phyloP scores from a whole-genome alignment of 1,284 basidiomycete species.

The Fomitopsis palustris region DNA sequence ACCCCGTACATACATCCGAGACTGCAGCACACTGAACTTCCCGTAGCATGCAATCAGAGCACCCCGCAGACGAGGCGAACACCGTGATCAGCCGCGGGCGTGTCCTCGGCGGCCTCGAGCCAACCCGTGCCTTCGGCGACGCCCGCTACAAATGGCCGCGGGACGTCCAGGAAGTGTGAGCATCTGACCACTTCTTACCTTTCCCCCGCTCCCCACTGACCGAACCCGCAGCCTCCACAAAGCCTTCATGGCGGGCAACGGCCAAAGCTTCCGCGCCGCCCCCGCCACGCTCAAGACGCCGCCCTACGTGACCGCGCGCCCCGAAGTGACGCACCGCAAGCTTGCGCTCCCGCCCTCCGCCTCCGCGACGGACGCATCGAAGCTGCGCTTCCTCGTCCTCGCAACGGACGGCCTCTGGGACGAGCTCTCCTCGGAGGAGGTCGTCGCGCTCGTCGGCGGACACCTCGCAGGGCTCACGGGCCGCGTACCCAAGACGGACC shows the following conservation, averaged over 20 bases:
- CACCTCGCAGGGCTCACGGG: slow-evolving; percentile 76
- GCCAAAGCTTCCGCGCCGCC: slow-evolving; percentile 54
- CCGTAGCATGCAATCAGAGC: slow-evolving; percentile 84
- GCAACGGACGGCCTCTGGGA: slow-evolving; percentile 87
- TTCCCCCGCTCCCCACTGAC: background rate
- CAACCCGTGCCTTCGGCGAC: slow-evolving; percentile 93
- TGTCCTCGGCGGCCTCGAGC: slow-evolving; percentile 91
- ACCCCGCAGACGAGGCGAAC: slow-evolving; percentile 78
- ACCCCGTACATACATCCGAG: background rate
- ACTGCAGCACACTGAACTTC: background rate
- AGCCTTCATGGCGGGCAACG: slow-evolving; percentile 64
- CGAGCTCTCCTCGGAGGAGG: slow-evolving; percentile 90
- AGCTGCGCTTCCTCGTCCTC: slow-evolving; percentile 58
- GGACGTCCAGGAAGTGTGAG: slow-evolving; percentile 71
- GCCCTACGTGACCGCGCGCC: slow-evolving; percentile 91
- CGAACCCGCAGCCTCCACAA: slow-evolving; percentile 50
- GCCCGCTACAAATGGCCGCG: slow-evolving; percentile 90
- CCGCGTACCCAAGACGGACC: slow-evolving; percentile 51
- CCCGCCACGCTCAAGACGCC: slow-evolving; percentile 76
- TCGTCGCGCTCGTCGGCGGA: slow-evolving; percentile 86
- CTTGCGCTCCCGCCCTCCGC: slow-evolving; percentile 41
- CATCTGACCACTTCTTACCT: slow-evolving; percentile 2
- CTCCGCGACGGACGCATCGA: slow-evolving; percentile 16
- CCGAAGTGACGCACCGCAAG: slow-evolving; percentile 84
- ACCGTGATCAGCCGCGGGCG: slow-evolving; percentile 85